A percentile compares a stretch with the other conserved stretches of the same genome.
Conservation (phyloP, 805 yeast species). For the Wickerhamiella parazyma region DNA sequence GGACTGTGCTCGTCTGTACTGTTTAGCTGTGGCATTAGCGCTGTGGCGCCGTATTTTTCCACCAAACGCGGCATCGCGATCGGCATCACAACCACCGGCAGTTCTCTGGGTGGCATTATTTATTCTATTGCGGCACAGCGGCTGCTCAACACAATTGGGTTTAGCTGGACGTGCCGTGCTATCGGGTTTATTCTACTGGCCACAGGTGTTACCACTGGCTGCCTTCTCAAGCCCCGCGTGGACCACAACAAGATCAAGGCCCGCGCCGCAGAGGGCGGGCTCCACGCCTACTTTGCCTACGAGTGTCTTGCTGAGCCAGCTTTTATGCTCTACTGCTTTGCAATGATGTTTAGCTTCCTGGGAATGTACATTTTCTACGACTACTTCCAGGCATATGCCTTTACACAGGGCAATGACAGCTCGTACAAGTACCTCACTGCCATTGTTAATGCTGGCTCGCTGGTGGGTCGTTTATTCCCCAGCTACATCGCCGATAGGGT, state of each 20-base stretch:
- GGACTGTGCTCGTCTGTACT: slow-evolving; percentile 37
- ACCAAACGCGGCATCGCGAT: slow-evolving; percentile 33
- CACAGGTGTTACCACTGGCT: slow-evolving; percentile 17
- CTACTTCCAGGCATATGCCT: slow-evolving; percentile 25
- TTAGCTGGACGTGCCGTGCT: slow-evolving; percentile 39
- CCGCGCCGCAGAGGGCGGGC: neutral
- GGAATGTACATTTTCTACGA: slow-evolving; percentile 26
- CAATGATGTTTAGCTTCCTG: slow-evolving; percentile 20
- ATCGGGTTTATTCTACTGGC: slow-evolving; percentile 32
- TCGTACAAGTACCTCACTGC: slow-evolving; percentile 23
- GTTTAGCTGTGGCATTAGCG: slow-evolving; percentile 32
- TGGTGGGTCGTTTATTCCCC: slow-evolving; percentile 38
- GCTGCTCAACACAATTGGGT: slow-evolving; percentile 34
- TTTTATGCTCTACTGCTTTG: slow-evolving; percentile 18
- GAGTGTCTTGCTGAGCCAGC: slow-evolving; percentile 21
- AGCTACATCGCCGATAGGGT: slow-evolving; percentile 35
- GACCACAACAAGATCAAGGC: slow-evolving; percentile 18
- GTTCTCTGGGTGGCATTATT: slow-evolving; percentile 40
- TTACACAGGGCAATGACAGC: slow-evolving; percentile 12
- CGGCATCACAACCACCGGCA: slow-evolving; percentile 37
- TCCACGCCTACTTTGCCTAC: slow-evolving; percentile 18
- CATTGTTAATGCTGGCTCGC: slow-evolving; percentile 27
- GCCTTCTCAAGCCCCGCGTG: slow-evolving; percentile 21
- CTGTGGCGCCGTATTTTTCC: slow-evolving; percentile 39
- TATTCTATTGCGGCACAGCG: slow-evolving; percentile 34